Conservation (phyloP, 1,284 basidiomycete genomes). For the Coniophora puteana region DNA sequence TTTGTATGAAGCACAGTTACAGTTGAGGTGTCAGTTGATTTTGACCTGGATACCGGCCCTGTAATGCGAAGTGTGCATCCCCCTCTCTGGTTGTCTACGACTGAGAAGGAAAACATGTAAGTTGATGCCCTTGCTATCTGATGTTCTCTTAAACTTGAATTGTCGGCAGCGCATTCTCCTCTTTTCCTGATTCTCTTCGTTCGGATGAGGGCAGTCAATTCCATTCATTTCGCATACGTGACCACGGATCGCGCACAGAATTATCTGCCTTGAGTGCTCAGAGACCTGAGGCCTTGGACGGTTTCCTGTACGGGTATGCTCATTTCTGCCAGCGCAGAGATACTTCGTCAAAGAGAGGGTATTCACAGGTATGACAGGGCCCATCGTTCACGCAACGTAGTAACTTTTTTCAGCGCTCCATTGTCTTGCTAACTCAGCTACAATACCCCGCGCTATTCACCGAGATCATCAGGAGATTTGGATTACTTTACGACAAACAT, state of each 20-base stretch:
- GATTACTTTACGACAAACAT: slow-evolving; percentile 73
- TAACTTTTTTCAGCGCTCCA: slow-evolving; percentile 56
- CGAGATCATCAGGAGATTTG: slow-evolving; percentile 65
- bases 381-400: not conserved
- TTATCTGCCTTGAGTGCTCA: slow-evolving; percentile 25
- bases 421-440: slow-evolving; percentile 83
- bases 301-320: slow-evolving; percentile 81
- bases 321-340: slow-evolving; percentile 79
- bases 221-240: slow-evolving; percentile 73
- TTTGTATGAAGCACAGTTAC: slow-evolving; percentile 45
- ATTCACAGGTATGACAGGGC: slow-evolving; percentile 73
- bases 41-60: slow-evolving; percentile 86
- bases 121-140: slow-evolving; percentile 24
- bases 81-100: slow-evolving; percentile 54
- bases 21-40: too few relatives aligned
- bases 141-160: slow-evolving; percentile 11
- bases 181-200: slow-evolving; percentile 88
- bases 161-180: slow-evolving; percentile 79
- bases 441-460: slow-evolving; percentile 85
- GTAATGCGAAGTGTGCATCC: slow-evolving; percentile 74
- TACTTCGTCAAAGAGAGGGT: slow-evolving; percentile 71
- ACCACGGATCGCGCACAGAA: slow-evolving; percentile 22
- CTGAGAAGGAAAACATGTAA: slow-evolving; percentile 83
- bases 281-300: slow-evolving; percentile 46
- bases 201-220: slow-evolving; percentile 72